Percentiles rank a stretch among this genome's conserved stretches.
phyloP scores from a whole-genome alignment of 345 rosid genomes.

The Capsella bursapastoris region DNA sequence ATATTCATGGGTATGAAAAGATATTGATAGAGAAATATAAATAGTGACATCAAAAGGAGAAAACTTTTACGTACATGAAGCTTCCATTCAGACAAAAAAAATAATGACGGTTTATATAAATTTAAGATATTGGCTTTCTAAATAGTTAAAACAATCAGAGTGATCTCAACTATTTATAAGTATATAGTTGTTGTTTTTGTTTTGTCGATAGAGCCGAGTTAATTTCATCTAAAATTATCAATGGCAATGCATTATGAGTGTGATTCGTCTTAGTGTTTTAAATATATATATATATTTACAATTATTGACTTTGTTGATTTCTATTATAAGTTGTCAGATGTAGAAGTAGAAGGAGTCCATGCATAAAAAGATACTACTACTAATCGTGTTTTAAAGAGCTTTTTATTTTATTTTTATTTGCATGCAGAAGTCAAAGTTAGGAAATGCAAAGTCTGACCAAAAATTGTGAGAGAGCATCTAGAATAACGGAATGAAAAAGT shows the following conservation, averaged over 20 bases:
- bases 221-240: not conserved
- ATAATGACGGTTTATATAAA: not conserved
- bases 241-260: not conserved
- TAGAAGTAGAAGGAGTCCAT: not conserved
- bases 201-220: not conserved
- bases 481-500: conserved; percentile 31
- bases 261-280: not conserved
- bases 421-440: conserved; percentile 40
- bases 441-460: conserved; percentile 36
- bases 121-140: conserved; percentile 21
- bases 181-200: not conserved
- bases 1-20: conserved; percentile 19
- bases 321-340: not conserved
- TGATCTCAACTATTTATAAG: not conserved
- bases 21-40: not conserved
- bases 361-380: not conserved
- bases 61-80: conserved; percentile 24
- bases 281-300: not conserved
- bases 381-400: not conserved
- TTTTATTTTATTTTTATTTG: not conserved
- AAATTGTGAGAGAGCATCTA: conserved; percentile 30
- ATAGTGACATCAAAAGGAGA: conserved; percentile 30
- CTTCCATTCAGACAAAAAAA: conserved; percentile 25
- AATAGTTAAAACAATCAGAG: not conserved
- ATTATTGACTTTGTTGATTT: conserved; percentile 10